These are phyloP conservation scores for Pseudocercospora crystallina DNA, from an alignment of 2,329 filamentous ascomycete genomes.

Conservation along the genomic window DNA sequence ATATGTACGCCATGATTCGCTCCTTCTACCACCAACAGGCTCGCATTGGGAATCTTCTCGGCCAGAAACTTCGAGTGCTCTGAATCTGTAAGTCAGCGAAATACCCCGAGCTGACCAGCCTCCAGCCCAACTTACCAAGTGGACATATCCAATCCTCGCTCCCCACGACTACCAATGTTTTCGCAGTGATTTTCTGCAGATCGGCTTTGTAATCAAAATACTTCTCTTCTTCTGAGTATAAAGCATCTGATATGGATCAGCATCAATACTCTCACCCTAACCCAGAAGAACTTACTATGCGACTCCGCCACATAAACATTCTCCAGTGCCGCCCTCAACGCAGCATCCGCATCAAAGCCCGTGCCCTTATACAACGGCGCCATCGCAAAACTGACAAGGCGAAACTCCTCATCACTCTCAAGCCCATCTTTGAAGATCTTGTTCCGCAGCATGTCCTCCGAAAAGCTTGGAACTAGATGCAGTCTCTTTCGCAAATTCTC, in stretches of 20 bases:
- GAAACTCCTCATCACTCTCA: slow-evolving; percentile 1
- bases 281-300: background rate
- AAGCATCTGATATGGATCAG: background rate
- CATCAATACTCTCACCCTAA: background rate
- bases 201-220: slow-evolving; percentile 1
- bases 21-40: background rate
- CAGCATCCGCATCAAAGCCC: background rate
- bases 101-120: background rate
- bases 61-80: background rate
- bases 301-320: background rate
- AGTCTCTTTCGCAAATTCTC: background rate
- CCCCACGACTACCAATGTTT: slow-evolving; percentile 1
- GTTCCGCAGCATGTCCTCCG: slow-evolving; percentile 1
- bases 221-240: slow-evolving; percentile 1
- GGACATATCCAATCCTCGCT: slow-evolving; percentile 3
- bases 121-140: background rate
- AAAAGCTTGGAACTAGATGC: background rate
- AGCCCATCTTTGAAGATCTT: slow-evolving; percentile 5
- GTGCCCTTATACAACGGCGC: background rate
- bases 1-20: slow-evolving; percentile 6
- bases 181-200: background rate
- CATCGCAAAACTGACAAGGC: slow-evolving; percentile 8
- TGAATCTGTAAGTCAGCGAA: background rate
- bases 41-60: slow-evolving; percentile 1
- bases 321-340: background rate